Evolutionary conservation across 2,329 filamentous ascomycete species (phyloP).

Genomic region (Camillea tinctor): DNA sequence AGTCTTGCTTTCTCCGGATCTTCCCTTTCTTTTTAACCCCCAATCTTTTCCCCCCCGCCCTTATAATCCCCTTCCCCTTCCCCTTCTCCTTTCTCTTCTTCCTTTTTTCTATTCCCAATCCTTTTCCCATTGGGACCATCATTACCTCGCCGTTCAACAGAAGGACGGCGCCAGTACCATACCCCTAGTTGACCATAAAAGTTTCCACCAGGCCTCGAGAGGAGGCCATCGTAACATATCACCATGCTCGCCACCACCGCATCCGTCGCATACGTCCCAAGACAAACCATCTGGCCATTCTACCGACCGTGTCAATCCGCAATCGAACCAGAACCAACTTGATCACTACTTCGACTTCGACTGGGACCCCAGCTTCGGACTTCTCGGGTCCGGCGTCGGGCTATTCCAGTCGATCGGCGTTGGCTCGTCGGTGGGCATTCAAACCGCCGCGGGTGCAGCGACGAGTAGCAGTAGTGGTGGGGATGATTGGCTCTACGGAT

Average conservation of each 20-base stretch:
- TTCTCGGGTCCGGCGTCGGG: constrained; percentile 26
- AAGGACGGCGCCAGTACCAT: constrained; percentile 30
- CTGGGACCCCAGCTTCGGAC: constrained; percentile 24
- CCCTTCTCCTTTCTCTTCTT: constrained; percentile 5
- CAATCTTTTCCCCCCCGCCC: neutral
- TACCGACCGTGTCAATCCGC: constrained; percentile 21
- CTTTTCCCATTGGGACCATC: constrained; percentile 9
- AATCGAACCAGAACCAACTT: constrained; percentile 21
- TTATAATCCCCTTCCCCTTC: neutral
- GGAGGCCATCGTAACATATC: constrained; percentile 32
- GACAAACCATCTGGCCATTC: constrained; percentile 19
- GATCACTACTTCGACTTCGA: constrained; percentile 11
- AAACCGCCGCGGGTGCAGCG: neutral
- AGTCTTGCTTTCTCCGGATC: no score
- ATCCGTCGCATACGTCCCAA: constrained; percentile 14
- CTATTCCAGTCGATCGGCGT: constrained; percentile 29
- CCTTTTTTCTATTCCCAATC: constrained; percentile 11
- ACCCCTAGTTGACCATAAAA: constrained; percentile 18
- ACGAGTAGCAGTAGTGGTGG: neutral
- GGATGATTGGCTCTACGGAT: constrained; percentile 27
- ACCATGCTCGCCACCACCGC: constrained; percentile 21
- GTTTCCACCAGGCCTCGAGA: constrained; percentile 31
- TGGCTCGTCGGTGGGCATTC: constrained; percentile 17
- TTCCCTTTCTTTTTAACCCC: constrained; percentile 15
- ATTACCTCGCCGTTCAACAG: constrained; percentile 25